Conservation (phyloP, 2,329 filamentous ascomycete species). For the Penicillium paneum region DNA sequence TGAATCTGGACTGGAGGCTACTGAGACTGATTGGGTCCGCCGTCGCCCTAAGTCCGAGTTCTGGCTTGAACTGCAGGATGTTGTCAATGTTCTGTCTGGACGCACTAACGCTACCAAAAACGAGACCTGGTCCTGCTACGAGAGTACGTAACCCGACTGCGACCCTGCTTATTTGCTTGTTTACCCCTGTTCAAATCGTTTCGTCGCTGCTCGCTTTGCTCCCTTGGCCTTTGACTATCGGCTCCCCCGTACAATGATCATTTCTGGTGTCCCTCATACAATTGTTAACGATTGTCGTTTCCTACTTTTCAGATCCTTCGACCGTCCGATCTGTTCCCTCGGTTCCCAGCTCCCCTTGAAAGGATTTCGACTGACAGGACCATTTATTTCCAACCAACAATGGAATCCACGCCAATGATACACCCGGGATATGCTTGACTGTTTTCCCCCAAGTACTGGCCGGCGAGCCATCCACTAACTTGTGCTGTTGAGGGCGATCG, state of each 20-base stretch:
- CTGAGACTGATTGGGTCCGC: constrained; percentile 90
- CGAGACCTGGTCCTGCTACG: constrained; percentile 31
- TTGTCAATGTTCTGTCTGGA: constrained; percentile 81
- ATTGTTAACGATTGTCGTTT: constrained; percentile 16
- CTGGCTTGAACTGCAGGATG: constrained; percentile 76
- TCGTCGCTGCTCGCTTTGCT: neutral
- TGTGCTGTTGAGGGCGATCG: neutral
- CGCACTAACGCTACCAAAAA: constrained; percentile 48
- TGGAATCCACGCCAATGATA: constrained; percentile 1
- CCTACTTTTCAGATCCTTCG: constrained; percentile 14
- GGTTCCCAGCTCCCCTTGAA: constrained; percentile 22
- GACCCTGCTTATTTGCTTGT: constrained; percentile 4
- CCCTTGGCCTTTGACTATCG: neutral
- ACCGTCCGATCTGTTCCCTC: constrained; percentile 19
- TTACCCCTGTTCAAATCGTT: neutral
- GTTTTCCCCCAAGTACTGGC: neutral
- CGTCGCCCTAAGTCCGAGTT: constrained; percentile 78
- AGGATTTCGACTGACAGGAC: neutral
- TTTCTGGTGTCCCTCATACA: neutral
- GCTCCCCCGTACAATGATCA: neutral
- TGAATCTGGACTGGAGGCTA: constrained; percentile 66
- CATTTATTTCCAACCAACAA: constrained; percentile 3
- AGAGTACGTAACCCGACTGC: constrained; percentile 25
- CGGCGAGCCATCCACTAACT: neutral
- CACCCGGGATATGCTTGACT: neutral